Conservation (phyloP, 768 basidiomycete genomes). For the Postia placenta region DNA sequence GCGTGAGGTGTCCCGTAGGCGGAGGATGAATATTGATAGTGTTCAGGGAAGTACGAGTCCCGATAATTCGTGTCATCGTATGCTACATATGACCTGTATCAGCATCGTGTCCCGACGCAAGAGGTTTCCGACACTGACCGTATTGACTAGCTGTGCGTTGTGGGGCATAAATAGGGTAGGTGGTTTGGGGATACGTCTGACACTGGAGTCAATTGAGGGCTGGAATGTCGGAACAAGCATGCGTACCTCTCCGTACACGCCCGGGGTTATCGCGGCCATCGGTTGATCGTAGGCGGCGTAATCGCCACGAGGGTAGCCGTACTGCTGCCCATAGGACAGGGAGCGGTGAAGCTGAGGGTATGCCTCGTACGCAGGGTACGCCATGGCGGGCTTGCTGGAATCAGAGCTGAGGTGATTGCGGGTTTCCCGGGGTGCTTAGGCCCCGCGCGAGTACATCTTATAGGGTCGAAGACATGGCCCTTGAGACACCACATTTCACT, state of each 20-base stretch:
- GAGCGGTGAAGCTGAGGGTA: constrained; percentile 27
- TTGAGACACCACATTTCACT: neutral
- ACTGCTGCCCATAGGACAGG: constrained; percentile 17
- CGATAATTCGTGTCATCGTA: constrained; percentile 49
- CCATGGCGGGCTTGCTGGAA: constrained; percentile 25
- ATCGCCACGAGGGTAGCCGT: constrained; percentile 6
- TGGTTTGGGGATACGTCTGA: constrained; percentile 35
- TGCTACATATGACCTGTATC: constrained; percentile 24
- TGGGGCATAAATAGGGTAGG: constrained; percentile 40
- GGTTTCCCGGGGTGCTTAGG: neutral
- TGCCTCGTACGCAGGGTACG: constrained; percentile 36
- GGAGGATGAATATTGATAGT: constrained; percentile 1
- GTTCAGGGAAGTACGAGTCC: constrained; percentile 44
- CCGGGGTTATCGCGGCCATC: constrained; percentile 22
- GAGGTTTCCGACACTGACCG: constrained; percentile 14
- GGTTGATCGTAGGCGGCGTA: constrained; percentile 37
- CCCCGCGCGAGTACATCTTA: neutral
- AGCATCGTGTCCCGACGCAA: neutral
- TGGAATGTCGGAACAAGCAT: no score
- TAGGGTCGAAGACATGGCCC: neutral
- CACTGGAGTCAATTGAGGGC: neutral
- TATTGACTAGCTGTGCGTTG: constrained; percentile 19
- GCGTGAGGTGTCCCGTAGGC: constrained; percentile 14
- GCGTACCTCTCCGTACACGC: constrained; percentile 41
- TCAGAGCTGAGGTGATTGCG: neutral